A percentile compares a stretch with the other conserved stretches of the same genome.
Evolutionary conservation across 495 filamentous ascomycete genomes (phyloP).

Genomic region (Thermochaetoides thermophila): DNA sequence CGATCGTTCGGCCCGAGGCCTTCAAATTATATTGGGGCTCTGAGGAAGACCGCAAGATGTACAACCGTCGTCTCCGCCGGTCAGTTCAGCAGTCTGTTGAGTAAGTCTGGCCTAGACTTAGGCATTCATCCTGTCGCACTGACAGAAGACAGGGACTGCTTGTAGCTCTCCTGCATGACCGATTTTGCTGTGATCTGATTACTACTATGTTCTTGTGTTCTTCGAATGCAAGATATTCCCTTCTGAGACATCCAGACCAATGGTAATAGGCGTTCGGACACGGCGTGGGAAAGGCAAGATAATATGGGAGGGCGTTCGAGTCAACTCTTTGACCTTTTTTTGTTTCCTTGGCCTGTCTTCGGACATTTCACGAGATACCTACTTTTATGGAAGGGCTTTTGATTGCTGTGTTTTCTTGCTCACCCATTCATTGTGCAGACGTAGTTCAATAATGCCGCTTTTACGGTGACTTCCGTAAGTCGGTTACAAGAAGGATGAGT

Average conservation of each 20-base stretch:
- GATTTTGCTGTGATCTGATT: not conserved
- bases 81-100: slow-evolving; percentile 43
- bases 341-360: slow-evolving; percentile 1
- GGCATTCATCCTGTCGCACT: not conserved
- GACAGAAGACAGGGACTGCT: slow-evolving; percentile 7
- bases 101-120: slow-evolving; percentile 13
- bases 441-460: too few species aligned
- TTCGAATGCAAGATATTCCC: too few species aligned
- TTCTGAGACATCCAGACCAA: not conserved
- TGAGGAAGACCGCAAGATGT: slow-evolving; percentile 61
- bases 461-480: too few species aligned
- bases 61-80: slow-evolving; percentile 63
- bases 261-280: slow-evolving; percentile 7
- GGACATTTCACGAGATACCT: too few species aligned
- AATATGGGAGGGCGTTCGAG: not conserved
- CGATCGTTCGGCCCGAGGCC: slow-evolving; percentile 75
- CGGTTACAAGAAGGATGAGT: too few species aligned
- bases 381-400: too few species aligned
- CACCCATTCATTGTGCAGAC: too few species aligned
- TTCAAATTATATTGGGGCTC: slow-evolving; percentile 78
- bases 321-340: slow-evolving; percentile 1
- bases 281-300: not conserved
- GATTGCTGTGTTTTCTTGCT: too few species aligned
- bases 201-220: not conserved
- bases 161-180: too few species aligned